Percentiles rank a stretch among this genome's conserved stretches.
Evolutionary conservation across 2,329 filamentous ascomycete genomes (phyloP).

Genomic region (Penicillium sp.): DNA sequence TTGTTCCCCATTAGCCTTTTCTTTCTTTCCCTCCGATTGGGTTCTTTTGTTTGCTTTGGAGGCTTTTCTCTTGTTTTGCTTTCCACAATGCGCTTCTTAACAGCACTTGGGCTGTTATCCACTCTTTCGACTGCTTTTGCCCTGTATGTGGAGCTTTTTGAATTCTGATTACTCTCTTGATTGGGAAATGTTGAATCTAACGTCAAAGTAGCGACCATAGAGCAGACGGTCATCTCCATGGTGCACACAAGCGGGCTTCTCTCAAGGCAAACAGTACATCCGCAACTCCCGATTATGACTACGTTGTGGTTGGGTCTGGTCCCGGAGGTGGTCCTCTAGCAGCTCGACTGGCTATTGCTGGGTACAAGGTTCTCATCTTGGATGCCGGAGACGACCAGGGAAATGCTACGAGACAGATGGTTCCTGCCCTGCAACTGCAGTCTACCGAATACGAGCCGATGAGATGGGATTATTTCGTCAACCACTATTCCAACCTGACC

Average conservation of each 20-base stretch:
- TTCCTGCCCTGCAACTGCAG: constrained; percentile 57
- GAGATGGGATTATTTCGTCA: constrained; percentile 66
- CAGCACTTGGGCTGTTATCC: constrained; percentile 14
- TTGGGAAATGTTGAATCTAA: neutral
- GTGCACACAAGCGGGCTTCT: constrained; percentile 7
- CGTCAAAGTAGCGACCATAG: constrained; percentile 7
- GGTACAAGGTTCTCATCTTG: constrained; percentile 62
- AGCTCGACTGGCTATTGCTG: constrained; percentile 60
- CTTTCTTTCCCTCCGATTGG: neutral
- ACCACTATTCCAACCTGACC: constrained; percentile 59
- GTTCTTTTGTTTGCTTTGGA: neutral
- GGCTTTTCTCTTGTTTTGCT: neutral
- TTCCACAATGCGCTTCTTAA: constrained; percentile 12
- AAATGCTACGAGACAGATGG: constrained; percentile 52
- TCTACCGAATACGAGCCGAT: constrained; percentile 59
- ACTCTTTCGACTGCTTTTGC: constrained; percentile 15
- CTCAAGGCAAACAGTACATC: neutral
- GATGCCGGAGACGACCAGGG: constrained; percentile 63
- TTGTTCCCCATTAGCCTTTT: neutral
- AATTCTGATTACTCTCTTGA: neutral
- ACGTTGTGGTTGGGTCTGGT: constrained; percentile 64
- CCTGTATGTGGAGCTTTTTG: constrained; percentile 8
- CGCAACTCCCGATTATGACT: constrained; percentile 55
- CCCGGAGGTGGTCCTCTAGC: constrained; percentile 62
- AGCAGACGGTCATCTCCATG: constrained; percentile 6